Evolutionary conservation across 345 rosid genomes (phyloP).

Genomic region (Kernera saxatilis): DNA sequence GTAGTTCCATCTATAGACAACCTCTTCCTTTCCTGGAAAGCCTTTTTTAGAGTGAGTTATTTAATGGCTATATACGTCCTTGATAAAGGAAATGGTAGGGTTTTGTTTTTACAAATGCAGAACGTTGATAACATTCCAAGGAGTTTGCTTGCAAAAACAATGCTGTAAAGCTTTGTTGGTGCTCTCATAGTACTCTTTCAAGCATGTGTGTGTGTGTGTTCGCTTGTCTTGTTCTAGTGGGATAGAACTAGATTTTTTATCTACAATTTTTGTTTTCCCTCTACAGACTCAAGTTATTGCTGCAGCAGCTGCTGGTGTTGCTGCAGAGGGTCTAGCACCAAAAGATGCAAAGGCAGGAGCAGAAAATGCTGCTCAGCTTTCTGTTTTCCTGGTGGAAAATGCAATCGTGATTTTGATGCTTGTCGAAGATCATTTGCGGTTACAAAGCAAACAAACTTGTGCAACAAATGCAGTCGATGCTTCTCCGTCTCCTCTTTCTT

Average conservation of each 20-base stretch:
- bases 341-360: slow-evolving; percentile 83
- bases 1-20: not conserved
- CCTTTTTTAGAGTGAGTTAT: not conserved
- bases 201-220: slow-evolving; percentile 11
- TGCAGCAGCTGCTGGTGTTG: slow-evolving; percentile 99
- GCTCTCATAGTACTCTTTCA: slow-evolving; percentile 17
- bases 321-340: slow-evolving; percentile 94
- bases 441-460: slow-evolving; percentile 84
- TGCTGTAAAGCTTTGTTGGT: slow-evolving; percentile 13
- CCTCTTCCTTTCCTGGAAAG: not conserved
- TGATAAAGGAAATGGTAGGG: not conserved
- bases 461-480: slow-evolving; percentile 47
- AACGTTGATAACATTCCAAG: not conserved
- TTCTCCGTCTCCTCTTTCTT: slow-evolving; percentile 73
- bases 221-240: not conserved
- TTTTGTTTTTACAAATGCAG: not conserved
- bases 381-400: slow-evolving; percentile 96
- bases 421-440: slow-evolving; percentile 96
- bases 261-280: slow-evolving; percentile 30
- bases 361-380: slow-evolving; percentile 97
- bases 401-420: slow-evolving; percentile 98
- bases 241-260: slow-evolving; percentile 16
- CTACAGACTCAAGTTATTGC: slow-evolving; percentile 99
- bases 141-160: not conserved
- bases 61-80: not conserved